Conservation (phyloP, 2,329 filamentous ascomycete species). For the Botrytis elliptica region DNA sequence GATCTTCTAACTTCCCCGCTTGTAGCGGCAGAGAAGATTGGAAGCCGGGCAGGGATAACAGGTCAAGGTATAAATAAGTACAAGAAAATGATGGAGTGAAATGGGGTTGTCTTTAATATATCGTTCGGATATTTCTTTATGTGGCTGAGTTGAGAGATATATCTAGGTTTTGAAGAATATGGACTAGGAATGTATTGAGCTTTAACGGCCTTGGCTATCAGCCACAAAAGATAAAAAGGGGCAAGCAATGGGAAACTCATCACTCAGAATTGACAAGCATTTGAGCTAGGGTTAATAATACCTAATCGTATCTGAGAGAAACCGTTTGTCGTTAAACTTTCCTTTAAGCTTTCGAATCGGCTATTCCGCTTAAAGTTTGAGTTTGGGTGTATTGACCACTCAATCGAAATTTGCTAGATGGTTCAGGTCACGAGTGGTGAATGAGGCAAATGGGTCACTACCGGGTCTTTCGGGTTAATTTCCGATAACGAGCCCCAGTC, state of each 20-base stretch:
- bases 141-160: background rate
- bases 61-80: background rate
- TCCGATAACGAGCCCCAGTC: slow-evolving; percentile 10
- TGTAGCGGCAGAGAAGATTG: slow-evolving; percentile 13
- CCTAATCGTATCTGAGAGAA: background rate
- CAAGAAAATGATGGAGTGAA: background rate
- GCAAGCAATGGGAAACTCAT: background rate
- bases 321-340: slow-evolving; percentile 12
- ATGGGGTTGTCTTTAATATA: slow-evolving; percentile 3
- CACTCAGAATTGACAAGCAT: slow-evolving; percentile 1
- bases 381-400: background rate
- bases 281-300: background rate
- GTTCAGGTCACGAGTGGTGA: background rate
- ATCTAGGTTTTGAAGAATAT: slow-evolving; percentile 5
- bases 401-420: background rate
- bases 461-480: slow-evolving; percentile 20
- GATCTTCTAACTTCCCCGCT: slow-evolving; percentile 10
- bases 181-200: background rate
- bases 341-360: slow-evolving; percentile 10
- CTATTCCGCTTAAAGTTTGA: slow-evolving; percentile 11
- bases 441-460: background rate
- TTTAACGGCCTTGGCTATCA: background rate
- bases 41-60: slow-evolving; percentile 11
- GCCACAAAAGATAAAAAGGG: background rate
- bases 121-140: slow-evolving; percentile 1